Percentiles rank a stretch among this genome's conserved stretches.
These are phyloP conservation scores for Talaromyces nanjingensis DNA, from an alignment of 495 filamentous ascomycete genomes.

Conservation along the genomic window DNA sequence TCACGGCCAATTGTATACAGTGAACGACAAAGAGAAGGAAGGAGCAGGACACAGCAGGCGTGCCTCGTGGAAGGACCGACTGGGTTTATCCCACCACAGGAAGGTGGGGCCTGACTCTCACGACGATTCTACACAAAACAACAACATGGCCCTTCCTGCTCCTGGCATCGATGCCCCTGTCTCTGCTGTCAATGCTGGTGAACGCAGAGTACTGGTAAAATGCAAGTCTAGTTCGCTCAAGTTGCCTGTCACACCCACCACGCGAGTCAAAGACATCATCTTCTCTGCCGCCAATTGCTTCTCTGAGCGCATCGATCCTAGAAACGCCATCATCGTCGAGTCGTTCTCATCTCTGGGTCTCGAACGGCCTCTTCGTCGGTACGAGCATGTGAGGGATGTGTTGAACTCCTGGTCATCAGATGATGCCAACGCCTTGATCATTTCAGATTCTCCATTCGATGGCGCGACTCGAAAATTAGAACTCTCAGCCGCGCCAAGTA, in stretches of 20 bases:
- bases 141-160: conserved; percentile 18
- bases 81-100: conserved; percentile 5
- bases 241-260: conserved; percentile 64
- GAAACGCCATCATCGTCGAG: conserved; percentile 64
- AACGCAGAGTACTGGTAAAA: conserved; percentile 63
- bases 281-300: conserved; percentile 47
- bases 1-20: neutral
- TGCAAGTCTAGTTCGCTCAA: conserved; percentile 55
- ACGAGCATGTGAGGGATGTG: conserved; percentile 81
- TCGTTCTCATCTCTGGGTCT: conserved; percentile 69
- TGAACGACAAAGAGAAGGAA: neutral
- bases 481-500: conserved; percentile 43
- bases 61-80: conserved; percentile 7
- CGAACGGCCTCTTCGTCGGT: conserved; percentile 74
- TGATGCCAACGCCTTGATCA: conserved; percentile 58
- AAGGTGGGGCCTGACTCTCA: neutral
- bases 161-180: conserved; percentile 72
- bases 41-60: conserved; percentile 2
- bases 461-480: conserved; percentile 43
- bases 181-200: conserved; percentile 77
- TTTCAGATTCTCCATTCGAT: conserved; percentile 45
- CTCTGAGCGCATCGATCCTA: conserved; percentile 49
- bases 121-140: neutral
- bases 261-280: conserved; percentile 67
- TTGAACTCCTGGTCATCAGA: conserved; percentile 90